Conservation (phyloP, 1,284 basidiomycete species). For the Phaffia rhodozyma region DNA sequence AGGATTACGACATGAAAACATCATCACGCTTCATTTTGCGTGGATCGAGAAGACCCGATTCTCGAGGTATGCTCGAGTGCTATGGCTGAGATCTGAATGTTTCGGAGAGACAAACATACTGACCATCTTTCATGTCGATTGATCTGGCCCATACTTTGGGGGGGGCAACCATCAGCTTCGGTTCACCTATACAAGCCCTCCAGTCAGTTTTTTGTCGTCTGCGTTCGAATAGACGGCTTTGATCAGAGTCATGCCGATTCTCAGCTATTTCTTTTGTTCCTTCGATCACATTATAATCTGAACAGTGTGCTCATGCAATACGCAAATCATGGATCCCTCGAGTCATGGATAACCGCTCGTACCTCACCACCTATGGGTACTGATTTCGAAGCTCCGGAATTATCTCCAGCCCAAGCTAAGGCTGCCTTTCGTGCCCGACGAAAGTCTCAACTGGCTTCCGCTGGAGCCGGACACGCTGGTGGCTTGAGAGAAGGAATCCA, state of each 20-base stretch:
- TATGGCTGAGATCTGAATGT: not conserved
- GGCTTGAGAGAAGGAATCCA: constrained; percentile 25
- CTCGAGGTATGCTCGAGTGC: constrained; percentile 37
- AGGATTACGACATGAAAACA: constrained; percentile 76
- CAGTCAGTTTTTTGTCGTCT: constrained; percentile 42
- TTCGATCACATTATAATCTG: not conserved
- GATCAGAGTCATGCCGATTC: not conserved
- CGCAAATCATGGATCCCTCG: constrained; percentile 72
- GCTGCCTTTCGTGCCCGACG: constrained; percentile 51
- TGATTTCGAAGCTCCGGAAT: constrained; percentile 19
- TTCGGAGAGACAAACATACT: too few relatives aligned
- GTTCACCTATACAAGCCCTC: constrained; percentile 66
- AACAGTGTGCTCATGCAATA: constrained; percentile 78
- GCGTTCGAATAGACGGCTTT: not conserved
- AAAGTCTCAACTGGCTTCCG: constrained; percentile 27
- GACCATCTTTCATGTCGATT: too few relatives aligned
- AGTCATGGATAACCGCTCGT: constrained; percentile 70
- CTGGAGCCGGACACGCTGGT: constrained; percentile 48
- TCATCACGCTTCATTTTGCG: constrained; percentile 87
- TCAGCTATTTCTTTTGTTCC: not conserved
- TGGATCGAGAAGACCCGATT: constrained; percentile 81
- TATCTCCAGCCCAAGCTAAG: constrained; percentile 17
- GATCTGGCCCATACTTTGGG: too few relatives aligned
- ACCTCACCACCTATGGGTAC: constrained; percentile 22
- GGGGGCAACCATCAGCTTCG: constrained; percentile 56